Base-by-base conservation (phyloP, 2,329 filamentous ascomycete genomes). In the Diaporthe humulicola region DNA sequence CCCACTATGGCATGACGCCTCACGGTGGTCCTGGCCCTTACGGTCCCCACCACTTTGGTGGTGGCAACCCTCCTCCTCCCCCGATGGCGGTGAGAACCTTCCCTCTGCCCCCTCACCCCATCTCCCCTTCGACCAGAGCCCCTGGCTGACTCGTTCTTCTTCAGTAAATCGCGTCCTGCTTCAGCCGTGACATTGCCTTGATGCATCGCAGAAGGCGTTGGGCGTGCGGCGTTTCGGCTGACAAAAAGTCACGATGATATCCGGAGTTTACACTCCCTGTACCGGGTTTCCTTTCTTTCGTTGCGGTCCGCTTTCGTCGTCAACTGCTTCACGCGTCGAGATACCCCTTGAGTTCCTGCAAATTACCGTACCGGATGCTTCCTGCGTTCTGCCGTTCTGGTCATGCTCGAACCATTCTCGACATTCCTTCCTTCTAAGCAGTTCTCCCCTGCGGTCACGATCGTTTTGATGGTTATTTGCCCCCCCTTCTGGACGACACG, bases 1-100 rank as follows among this genome's bases (percentile, higher is more conserved):
- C 88, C 75, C 88, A 90, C 82, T 90, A 89, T 83, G 85, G 85
- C 74, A 86, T 87, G 83, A 76, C 79, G 48, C 85, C 85, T 54
- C 78, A 79, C 54, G 79, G 75, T 71, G 84, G 81, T 67, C 86
- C 86, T 78, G 86, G 85, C 69, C 84, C 83, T 70, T 87, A 86
- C 73, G 87, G 85, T 28, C 85, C 86, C 76, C 85, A 84, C 77
- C 86, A 86, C 76, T 88, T 88, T 79, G 86, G 86, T 70, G 86
- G 85, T 77, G 75, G 75, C 38, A 72, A 72, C 69, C 75, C 73
- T 74, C 75, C 75, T 54, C 75, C 75, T 57, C 73, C 73, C 57
- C 75, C 75, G 61, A 76, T 73, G 71, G 73, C 67, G 75, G 75
- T 76, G 71, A 69, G 75, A 72, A 48, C 48, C 60, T 73, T 74